Conservation (phyloP, 345 rosid genomes). For the Eucalyptus polyanthemos region DNA sequence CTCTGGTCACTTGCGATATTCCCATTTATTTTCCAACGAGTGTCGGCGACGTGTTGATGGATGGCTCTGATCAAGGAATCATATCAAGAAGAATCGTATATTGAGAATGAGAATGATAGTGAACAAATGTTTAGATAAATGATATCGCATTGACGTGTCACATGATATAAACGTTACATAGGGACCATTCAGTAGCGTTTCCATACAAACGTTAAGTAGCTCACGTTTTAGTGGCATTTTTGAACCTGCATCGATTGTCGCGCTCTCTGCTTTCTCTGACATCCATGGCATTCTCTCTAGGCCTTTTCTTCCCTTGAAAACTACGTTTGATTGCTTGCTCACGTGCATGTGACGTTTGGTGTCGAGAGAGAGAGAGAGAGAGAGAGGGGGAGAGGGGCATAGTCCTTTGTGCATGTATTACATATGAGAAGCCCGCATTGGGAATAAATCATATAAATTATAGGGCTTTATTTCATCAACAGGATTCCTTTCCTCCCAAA, state of each 20-base stretch:
- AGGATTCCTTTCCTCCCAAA: neutral
- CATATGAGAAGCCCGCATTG: neutral
- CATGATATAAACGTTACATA: neutral
- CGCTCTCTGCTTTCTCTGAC: neutral
- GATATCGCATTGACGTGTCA: neutral
- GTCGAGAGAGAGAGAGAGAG: neutral
- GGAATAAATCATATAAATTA: neutral
- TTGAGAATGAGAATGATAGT: fast-evolving
- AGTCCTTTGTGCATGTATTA: neutral
- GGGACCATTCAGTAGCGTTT: fast-evolving
- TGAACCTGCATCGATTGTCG: neutral
- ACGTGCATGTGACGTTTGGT: neutral
- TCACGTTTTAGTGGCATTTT: neutral
- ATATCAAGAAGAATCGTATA: no score
- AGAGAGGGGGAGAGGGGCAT: neutral
- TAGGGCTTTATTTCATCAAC: neutral
- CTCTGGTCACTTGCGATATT: neutral
- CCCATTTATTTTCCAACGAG: neutral
- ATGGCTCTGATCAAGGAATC: neutral
- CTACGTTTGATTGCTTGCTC: neutral
- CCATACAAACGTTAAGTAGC: fast-evolving
- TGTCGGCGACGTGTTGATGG: neutral
- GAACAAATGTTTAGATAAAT: fast-evolving
- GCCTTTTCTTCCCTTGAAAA: neutral
- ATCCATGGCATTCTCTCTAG: neutral